Conservation (phyloP, 2,329 filamentous ascomycete species). For the Botryotinia convoluta region DNA sequence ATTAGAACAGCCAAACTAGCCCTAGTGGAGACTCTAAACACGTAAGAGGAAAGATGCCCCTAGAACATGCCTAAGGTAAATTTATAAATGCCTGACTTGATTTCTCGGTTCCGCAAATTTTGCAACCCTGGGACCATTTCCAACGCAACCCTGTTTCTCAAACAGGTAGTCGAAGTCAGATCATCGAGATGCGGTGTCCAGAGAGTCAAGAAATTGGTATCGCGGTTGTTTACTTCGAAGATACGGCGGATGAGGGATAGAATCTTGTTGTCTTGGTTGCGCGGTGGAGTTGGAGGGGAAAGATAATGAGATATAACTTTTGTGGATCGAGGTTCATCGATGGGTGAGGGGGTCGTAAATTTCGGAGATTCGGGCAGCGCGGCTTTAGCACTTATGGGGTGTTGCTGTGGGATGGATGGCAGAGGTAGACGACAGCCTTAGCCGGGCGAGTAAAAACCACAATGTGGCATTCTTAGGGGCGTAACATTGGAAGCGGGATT, state of each 20-base stretch:
- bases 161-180: background rate
- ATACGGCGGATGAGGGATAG: background rate
- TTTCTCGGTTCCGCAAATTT: background rate
- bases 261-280: background rate
- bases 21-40: background rate
- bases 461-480: rapidly evolving
- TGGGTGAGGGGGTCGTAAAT: background rate
- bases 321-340: background rate
- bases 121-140: background rate
- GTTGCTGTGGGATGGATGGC: background rate
- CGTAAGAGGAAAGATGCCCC: background rate
- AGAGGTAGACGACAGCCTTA: background rate
- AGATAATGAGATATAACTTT: background rate
- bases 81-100: background rate
- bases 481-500: background rate
- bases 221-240: background rate
- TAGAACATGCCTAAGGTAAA: background rate
- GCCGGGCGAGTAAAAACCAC: background rate
- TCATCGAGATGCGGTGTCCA: background rate
- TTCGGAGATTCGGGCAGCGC: too few species aligned
- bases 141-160: background rate
- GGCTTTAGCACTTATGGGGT: background rate
- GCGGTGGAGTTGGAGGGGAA: background rate
- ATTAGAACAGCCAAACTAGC: background rate
- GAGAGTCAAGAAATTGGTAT: background rate